phyloP scores from a whole-genome alignment of 805 yeast species.

The Komagataella populi region DNA sequence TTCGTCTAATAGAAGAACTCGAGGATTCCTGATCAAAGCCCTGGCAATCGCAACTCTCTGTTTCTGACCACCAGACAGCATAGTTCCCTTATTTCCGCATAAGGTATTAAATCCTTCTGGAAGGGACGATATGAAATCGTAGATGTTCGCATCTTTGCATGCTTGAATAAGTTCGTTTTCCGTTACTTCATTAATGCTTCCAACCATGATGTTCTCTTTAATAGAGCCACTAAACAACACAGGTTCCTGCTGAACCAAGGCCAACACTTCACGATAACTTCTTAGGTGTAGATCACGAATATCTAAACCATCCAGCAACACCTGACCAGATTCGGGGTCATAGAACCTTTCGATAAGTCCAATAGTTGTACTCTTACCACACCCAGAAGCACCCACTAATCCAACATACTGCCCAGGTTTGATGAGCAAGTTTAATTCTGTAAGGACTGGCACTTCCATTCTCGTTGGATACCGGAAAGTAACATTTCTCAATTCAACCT shows the following conservation, averaged over 20 bases:
- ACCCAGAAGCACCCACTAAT: slow-evolving; percentile 77
- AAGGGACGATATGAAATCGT: slow-evolving; percentile 37
- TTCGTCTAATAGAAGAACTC: slow-evolving; percentile 67
- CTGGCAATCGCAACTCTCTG: slow-evolving; percentile 81
- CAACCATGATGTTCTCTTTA: slow-evolving; percentile 57
- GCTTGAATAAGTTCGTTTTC: slow-evolving; percentile 26
- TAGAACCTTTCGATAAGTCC: slow-evolving; percentile 44
- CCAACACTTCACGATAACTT: slow-evolving; percentile 36
- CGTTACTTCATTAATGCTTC: slow-evolving; percentile 17
- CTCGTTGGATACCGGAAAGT: slow-evolving; percentile 78
- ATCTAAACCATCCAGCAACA: slow-evolving; percentile 33
- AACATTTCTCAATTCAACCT: slow-evolving; percentile 50
- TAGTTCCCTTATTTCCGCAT: slow-evolving; percentile 32
- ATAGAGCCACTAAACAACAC: slow-evolving; percentile 63
- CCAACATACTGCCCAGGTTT: slow-evolving; percentile 77
- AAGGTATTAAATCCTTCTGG: slow-evolving; percentile 47
- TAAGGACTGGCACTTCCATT: slow-evolving; percentile 53
- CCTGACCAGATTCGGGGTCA: slow-evolving; percentile 20
- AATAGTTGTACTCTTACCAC: slow-evolving; percentile 77
- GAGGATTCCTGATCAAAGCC: slow-evolving; percentile 58
- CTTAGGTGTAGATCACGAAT: slow-evolving; percentile 29
- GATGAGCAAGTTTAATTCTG: slow-evolving; percentile 43
- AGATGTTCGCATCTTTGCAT: slow-evolving; percentile 33
- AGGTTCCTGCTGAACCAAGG: slow-evolving; percentile 70
- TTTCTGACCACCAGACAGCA: slow-evolving; percentile 78